Conservation (phyloP, 2,329 filamentous ascomycete species). For the Chaetomium globosum region DNA sequence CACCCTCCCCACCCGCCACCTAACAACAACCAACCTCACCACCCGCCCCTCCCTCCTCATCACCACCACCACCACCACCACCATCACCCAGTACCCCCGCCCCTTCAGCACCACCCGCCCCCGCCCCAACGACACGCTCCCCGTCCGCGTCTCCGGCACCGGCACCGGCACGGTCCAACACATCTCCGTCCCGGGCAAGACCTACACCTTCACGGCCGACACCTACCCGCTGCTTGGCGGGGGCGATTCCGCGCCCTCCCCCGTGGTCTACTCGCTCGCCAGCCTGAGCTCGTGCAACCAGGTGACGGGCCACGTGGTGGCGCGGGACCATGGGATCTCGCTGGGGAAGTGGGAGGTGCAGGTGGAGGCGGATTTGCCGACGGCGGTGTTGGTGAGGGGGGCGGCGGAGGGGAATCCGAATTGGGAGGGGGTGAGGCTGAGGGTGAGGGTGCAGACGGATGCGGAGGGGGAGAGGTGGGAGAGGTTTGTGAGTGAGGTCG, state of each 20-base stretch:
- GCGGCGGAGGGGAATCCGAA: slow-evolving; percentile 39
- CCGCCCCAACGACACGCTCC: slow-evolving; percentile 27
- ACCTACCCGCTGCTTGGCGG: slow-evolving; percentile 40
- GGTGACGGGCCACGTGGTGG: slow-evolving; percentile 39
- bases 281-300: slow-evolving; percentile 41
- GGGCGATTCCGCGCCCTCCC: slow-evolving; percentile 38
- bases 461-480: slow-evolving; percentile 31
- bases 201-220: slow-evolving; percentile 38
- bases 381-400: slow-evolving; percentile 36
- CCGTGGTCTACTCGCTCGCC: slow-evolving; percentile 39
- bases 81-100: neutral
- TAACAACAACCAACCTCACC: neutral
- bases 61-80: neutral
- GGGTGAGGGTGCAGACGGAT: slow-evolving; percentile 37
- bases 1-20: neutral
- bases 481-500: slow-evolving; percentile 37
- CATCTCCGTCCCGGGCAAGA: slow-evolving; percentile 36
- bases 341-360: slow-evolving; percentile 38
- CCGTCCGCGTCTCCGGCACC: slow-evolving; percentile 34
- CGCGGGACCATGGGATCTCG: slow-evolving; percentile 37
- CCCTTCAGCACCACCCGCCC: slow-evolving; percentile 17
- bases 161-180: slow-evolving; percentile 37
- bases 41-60: no score
- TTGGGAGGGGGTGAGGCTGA: slow-evolving; percentile 37
- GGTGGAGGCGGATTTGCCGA: slow-evolving; percentile 37